A percentile compares a stretch with the other conserved stretches of the same genome.
Conservation (phyloP, 163 green algal species). For the Dunaliella salina region DNA sequence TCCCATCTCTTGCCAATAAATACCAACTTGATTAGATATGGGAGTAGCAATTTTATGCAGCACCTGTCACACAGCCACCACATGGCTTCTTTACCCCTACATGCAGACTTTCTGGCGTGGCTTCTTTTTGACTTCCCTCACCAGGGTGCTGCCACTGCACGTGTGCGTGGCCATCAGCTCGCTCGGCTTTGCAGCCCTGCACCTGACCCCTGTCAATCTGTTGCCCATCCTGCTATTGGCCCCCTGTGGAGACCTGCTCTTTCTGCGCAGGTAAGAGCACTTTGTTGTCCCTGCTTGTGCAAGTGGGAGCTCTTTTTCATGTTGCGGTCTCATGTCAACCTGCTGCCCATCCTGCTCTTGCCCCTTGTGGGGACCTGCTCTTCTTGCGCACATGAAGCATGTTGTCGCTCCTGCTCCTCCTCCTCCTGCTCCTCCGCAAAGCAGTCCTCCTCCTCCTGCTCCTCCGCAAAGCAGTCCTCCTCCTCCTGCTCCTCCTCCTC, state of each 20-base stretch:
- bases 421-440: too few relatives aligned
- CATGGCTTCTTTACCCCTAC: too few relatives aligned
- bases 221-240: slow-evolving; percentile 35
- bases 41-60: too few relatives aligned
- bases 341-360: slow-evolving; percentile 35
- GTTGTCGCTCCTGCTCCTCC: too few relatives aligned
- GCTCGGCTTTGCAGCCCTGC: slow-evolving; percentile 35
- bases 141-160: slow-evolving; percentile 35
- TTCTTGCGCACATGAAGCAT: slow-evolving; percentile 31
- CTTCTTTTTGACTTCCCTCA: slow-evolving; percentile 48
- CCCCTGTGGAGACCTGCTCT: slow-evolving; percentile 31
- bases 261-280: slow-evolving; percentile 25
- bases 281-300: not conserved
- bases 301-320: too few relatives aligned
- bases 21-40: too few relatives aligned
- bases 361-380: slow-evolving; percentile 27
- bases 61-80: too few relatives aligned
- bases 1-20: too few relatives aligned
- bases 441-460: too few relatives aligned
- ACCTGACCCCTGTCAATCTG: slow-evolving; percentile 32
- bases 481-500: too few relatives aligned
- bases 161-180: slow-evolving; percentile 35
- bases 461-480: too few relatives aligned
- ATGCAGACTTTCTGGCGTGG: slow-evolving; percentile 45
- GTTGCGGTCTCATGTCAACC: too few relatives aligned